Evolutionary conservation across 495 filamentous ascomycete genomes (phyloP), one percentile per base, ranked within the genome.

Genomic region (Tetracladium marchalianum): DNA sequence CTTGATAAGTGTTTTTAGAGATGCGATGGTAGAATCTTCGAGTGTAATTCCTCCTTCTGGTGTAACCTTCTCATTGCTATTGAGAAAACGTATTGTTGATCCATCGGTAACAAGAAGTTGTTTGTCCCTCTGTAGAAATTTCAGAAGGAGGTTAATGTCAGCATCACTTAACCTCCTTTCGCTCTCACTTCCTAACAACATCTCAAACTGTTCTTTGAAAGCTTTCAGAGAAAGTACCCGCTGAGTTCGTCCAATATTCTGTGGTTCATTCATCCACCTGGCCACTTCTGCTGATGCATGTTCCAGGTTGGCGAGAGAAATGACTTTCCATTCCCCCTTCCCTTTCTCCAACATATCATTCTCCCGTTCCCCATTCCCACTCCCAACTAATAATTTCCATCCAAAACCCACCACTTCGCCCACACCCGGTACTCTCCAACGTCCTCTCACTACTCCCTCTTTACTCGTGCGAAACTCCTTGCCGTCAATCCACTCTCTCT

Each of bases 1-100:
- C 31, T 67, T 64, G 27, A 83, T 76, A 13, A 89, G 66, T 4
- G 77, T 70, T 54, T 82, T 87, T 31, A 94, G 73, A 27, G 78
- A 81, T 1, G 87, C 87, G 46, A 96, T 84, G 0, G 86, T 83
- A 6, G 68, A 72, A 63, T 98, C 93, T 52, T 90, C 76, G 19
- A 75, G 60, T 3, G 83, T 84, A 39, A 95, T 82, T 5, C 56
- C 33, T 1, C 67, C 55, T 5, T 67, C 61, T 27, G 22, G 22
- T 27, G 7, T 27, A 15, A 72, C 61, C 19, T 69, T 62, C 24
- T 63, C 57, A 24, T 62, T 64, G 7, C 66, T 44, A 4, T 52
- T 58, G 52, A 72, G 77, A 62, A 98, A 85, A 61, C 85, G 90
- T 56, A 96, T 76, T 0, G 77, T 90, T 61, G 77, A 52, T 8